These are phyloP conservation scores for Petrea volubilis DNA, from an alignment of 257 asterid species.

Conservation along the genomic window DNA sequence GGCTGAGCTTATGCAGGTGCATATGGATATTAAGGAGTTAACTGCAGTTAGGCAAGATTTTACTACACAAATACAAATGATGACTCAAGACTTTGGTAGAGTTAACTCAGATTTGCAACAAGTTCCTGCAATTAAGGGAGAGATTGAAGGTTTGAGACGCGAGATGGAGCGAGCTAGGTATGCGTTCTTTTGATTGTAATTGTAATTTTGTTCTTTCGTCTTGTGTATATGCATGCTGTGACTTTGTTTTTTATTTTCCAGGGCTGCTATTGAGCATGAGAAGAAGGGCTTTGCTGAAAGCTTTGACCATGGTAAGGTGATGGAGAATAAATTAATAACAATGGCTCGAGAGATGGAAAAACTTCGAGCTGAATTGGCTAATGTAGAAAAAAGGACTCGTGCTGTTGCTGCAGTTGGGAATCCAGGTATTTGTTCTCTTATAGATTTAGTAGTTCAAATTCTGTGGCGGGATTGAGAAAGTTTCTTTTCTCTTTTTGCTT, in stretches of 20 bases:
- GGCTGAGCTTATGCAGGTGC: slow-evolving; percentile 82
- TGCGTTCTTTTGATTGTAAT: background rate
- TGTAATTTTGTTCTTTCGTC: background rate
- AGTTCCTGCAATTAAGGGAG: slow-evolving; percentile 78
- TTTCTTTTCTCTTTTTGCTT: background rate
- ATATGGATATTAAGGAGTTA: slow-evolving; percentile 74
- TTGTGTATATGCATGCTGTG: slow-evolving; percentile 1
- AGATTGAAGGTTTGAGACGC: slow-evolving; percentile 62
- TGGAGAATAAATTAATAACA: slow-evolving; percentile 81
- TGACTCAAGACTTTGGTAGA: slow-evolving; percentile 85
- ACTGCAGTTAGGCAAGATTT: slow-evolving; percentile 79
- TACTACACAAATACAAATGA: slow-evolving; percentile 68
- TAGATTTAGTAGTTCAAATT: slow-evolving; percentile 1
- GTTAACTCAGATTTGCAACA: slow-evolving; percentile 76
- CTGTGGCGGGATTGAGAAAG: background rate
- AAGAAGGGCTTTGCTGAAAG: slow-evolving; percentile 89
- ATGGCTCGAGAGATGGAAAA: slow-evolving; percentile 94
- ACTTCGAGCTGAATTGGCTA: slow-evolving; percentile 93
- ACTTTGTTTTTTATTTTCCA: slow-evolving; percentile 25
- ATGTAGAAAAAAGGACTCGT: slow-evolving; percentile 81
- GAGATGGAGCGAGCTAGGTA: slow-evolving; percentile 89
- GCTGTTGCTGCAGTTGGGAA: slow-evolving; percentile 61
- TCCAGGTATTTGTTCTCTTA: slow-evolving; percentile 51
- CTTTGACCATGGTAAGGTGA: slow-evolving; percentile 85
- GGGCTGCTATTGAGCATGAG: slow-evolving; percentile 93